Conservation (phyloP, 2,329 filamentous ascomycete genomes). For the Colletotrichum sp. region DNA sequence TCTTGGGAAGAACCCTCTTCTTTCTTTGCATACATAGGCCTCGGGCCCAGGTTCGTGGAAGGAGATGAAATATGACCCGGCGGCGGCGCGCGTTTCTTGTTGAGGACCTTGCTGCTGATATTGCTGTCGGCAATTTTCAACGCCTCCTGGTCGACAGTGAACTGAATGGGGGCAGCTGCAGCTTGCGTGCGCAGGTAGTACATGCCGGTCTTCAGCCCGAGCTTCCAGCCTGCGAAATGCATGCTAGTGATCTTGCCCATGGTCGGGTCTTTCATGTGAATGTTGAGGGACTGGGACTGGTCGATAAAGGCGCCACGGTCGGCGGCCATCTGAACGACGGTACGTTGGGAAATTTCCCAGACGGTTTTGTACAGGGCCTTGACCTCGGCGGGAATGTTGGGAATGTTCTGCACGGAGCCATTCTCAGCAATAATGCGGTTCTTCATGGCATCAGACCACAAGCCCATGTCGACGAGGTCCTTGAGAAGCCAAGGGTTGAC, state of each 20-base stretch:
- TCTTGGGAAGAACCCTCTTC: slow-evolving; percentile 52
- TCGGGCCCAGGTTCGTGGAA: slow-evolving; percentile 62
- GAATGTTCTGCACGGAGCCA: slow-evolving; percentile 94
- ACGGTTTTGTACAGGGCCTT: slow-evolving; percentile 99
- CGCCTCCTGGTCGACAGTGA: slow-evolving; percentile 97
- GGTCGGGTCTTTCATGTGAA: slow-evolving; percentile 98
- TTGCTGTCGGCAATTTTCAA: slow-evolving; percentile 87
- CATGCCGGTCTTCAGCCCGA: slow-evolving; percentile 99
- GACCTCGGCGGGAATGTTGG: slow-evolving; percentile 94
- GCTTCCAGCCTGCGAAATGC: slow-evolving; percentile 99
- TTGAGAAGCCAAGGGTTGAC: slow-evolving; percentile 99
- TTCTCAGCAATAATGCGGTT: slow-evolving; percentile 99
- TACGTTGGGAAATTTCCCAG: slow-evolving; percentile 97
- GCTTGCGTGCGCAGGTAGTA: slow-evolving; percentile 99
- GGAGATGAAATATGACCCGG: slow-evolving; percentile 62
- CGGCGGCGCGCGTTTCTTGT: slow-evolving; percentile 74
- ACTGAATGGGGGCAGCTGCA: slow-evolving; percentile 95
- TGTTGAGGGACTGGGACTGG: slow-evolving; percentile 98
- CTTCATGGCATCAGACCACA: slow-evolving; percentile 99
- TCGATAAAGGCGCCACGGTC: slow-evolving; percentile 99
- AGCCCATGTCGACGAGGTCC: slow-evolving; percentile 95
- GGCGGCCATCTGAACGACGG: slow-evolving; percentile 95
- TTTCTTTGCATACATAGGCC: slow-evolving; percentile 67
- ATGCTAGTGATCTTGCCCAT: slow-evolving; percentile 99
- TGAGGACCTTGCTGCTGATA: slow-evolving; percentile 65